phyloP scores from a whole-genome alignment of 2,329 filamentous ascomycete species.

The Ascochyta pisi region DNA sequence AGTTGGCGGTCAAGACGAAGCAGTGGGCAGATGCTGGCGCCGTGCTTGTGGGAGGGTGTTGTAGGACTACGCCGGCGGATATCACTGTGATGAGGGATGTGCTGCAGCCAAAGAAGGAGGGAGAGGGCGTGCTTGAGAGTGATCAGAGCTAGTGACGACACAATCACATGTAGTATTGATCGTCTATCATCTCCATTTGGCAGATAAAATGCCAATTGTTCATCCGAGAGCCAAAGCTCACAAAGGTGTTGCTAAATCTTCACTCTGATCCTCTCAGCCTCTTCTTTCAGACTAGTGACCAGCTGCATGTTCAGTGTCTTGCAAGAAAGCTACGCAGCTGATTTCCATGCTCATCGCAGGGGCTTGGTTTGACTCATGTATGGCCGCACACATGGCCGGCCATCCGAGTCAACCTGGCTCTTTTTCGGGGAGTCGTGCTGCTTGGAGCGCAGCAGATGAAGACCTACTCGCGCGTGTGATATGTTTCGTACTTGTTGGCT shows the following conservation, averaged over 20 bases:
- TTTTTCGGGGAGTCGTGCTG: background rate
- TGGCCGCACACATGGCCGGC: too few relatives aligned
- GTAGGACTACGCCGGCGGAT: constrained; percentile 53
- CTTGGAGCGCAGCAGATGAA: background rate
- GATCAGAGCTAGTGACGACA: background rate
- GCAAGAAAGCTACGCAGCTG: too few relatives aligned
- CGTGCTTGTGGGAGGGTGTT: constrained; percentile 56
- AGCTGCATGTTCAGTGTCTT: too few relatives aligned
- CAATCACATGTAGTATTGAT: too few relatives aligned
- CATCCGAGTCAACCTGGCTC: background rate
- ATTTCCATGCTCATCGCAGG: too few relatives aligned
- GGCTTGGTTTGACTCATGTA: too few relatives aligned
- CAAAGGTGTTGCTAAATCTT: too few relatives aligned
- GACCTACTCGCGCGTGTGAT: background rate
- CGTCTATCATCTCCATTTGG: too few relatives aligned
- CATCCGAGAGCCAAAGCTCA: too few relatives aligned
- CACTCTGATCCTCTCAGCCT: too few relatives aligned
- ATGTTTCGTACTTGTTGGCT: background rate
- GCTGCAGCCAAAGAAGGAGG: constrained; percentile 17
- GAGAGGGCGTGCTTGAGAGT: background rate
- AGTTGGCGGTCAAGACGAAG: constrained; percentile 37
- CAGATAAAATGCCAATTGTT: too few relatives aligned
- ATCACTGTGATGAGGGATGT: constrained; percentile 44
- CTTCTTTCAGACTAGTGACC: too few relatives aligned
- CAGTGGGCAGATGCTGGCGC: constrained; percentile 50